phyloP scores from a whole-genome alignment of 768 basidiomycete genomes.

The Saitozyma sp. region DNA sequence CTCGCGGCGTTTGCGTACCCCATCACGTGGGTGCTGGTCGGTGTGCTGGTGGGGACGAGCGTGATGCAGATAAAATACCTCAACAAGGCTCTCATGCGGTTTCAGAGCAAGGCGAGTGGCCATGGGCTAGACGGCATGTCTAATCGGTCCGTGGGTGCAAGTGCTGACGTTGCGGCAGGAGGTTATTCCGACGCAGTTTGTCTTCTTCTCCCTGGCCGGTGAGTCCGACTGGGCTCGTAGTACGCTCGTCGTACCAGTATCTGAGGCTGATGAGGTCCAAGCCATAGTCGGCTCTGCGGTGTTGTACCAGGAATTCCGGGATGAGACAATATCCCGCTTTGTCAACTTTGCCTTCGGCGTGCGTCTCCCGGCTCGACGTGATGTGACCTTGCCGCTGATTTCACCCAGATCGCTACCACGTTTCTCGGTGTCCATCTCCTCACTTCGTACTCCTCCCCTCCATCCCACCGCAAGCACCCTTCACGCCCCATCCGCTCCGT shows the following conservation, averaged over 20 bases:
- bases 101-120: conserved; percentile 76
- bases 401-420: conserved; percentile 62
- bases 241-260: not conserved
- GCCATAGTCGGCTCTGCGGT: conserved; percentile 91
- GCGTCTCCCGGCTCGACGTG: conserved; percentile 8
- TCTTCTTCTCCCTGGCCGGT: conserved; percentile 81
- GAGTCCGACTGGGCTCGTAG: conserved; percentile 9
- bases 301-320: conserved; percentile 88
- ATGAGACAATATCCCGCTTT: conserved; percentile 61
- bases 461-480: not conserved
- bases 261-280: conserved; percentile 6
- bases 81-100: conserved; percentile 74
- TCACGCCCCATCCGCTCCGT: conserved; percentile 15
- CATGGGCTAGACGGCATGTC: too few relatives aligned
- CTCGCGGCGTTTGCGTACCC: conserved; percentile 72
- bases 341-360: conserved; percentile 47
- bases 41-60: conserved; percentile 58
- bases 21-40: conserved; percentile 57
- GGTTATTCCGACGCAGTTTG: conserved; percentile 93
- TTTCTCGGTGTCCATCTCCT: conserved; percentile 87
- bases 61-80: conserved; percentile 51
- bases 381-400: conserved; percentile 1
- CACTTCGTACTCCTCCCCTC: conserved; percentile 53
- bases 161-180: conserved; percentile 56
- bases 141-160: not conserved